Conservation (phyloP, 345 rosid genomes). For the Schrenkiella parvula region DNA sequence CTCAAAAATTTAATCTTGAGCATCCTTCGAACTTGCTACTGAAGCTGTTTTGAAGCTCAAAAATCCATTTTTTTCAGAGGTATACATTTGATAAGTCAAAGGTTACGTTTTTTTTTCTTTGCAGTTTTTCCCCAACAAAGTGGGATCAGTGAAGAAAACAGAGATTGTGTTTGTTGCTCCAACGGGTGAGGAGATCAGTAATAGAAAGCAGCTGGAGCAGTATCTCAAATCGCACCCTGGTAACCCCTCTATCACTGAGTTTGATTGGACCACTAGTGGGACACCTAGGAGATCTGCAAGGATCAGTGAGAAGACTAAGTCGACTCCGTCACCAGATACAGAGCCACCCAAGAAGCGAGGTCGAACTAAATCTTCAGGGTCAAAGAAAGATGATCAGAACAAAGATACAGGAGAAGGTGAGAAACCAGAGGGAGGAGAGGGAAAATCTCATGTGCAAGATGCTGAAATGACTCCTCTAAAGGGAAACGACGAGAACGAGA, state of each 20-base stretch:
- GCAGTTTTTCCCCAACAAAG: conserved; percentile 60
- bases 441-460: conserved; percentile 27
- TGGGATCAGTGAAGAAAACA: conserved; percentile 55
- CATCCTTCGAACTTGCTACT: background rate
- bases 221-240: conserved; percentile 74
- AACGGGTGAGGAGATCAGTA: conserved; percentile 65
- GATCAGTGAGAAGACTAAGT: conserved; percentile 66
- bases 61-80: background rate
- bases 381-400: conserved; percentile 45
- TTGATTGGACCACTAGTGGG: conserved; percentile 85
- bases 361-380: conserved; percentile 47
- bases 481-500: conserved; percentile 16
- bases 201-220: conserved; percentile 66
- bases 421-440: conserved; percentile 28
- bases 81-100: background rate
- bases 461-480: conserved; percentile 4
- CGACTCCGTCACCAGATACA: conserved; percentile 59
- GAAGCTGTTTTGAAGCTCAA: background rate
- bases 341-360: conserved; percentile 65
- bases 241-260: conserved; percentile 51
- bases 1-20: background rate
- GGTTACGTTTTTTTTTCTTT: background rate
- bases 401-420: conserved; percentile 38
- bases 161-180: conserved; percentile 75
- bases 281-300: conserved; percentile 84